Evolutionary conservation across 176 grass and related monocot genomes (phyloP).

Genomic region (Canna indica): DNA sequence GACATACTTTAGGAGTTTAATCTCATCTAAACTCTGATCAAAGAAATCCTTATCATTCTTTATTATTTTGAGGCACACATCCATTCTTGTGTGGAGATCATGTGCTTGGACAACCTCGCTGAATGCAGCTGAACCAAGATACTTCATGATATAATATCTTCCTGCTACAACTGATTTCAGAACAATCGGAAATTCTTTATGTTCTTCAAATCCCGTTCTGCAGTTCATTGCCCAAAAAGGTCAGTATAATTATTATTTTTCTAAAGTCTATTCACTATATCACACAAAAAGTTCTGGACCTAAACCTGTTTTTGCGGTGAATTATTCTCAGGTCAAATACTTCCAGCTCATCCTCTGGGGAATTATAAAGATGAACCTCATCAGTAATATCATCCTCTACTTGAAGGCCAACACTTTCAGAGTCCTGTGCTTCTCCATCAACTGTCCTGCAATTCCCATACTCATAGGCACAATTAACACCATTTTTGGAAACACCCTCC

Average conservation of each 20-base stretch:
- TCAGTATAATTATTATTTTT: conserved; percentile 42
- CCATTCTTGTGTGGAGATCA: conserved; percentile 66
- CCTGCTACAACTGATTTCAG: conserved; percentile 81
- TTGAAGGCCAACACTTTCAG: conserved; percentile 16
- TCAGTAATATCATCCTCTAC: conserved; percentile 52
- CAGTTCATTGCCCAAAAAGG: conserved; percentile 21
- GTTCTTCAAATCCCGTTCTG: conserved; percentile 99
- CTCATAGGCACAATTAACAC: conserved; percentile 35
- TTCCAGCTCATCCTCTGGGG: conserved; percentile 57
- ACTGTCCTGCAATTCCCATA: conserved; percentile 30
- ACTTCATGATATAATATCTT: conserved; percentile 88
- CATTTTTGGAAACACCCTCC: conserved; percentile 20
- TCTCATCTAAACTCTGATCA: conserved; percentile 95
- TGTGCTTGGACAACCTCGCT: conserved; percentile 94
- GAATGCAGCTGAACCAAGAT: conserved; percentile 93
- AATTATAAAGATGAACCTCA: conserved; percentile 50
- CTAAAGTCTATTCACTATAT: conserved; percentile 19
- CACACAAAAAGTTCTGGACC: background rate
- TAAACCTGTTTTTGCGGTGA: conserved; percentile 94
- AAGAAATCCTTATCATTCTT: conserved; percentile 99
- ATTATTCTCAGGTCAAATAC: conserved; percentile 95
- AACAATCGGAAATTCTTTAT: conserved; percentile 78
- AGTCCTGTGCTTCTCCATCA: conserved; percentile 28
- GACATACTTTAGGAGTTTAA: conserved; percentile 90
- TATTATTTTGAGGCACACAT: conserved; percentile 97